Evolutionary conservation across 192 early-diverging fungal genomes (phyloP).

Genomic region (Podila epicladia): DNA sequence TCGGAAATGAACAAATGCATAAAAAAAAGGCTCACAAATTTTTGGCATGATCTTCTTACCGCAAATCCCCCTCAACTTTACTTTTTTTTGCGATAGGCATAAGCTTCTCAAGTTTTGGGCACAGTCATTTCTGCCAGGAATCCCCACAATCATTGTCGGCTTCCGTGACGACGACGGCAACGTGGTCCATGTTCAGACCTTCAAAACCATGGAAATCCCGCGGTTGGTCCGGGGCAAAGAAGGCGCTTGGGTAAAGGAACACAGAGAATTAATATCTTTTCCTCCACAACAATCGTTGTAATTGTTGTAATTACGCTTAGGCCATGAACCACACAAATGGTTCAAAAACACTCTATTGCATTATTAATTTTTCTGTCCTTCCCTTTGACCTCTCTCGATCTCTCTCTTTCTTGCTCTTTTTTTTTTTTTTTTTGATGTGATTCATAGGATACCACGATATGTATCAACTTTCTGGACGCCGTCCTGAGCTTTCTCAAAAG

Average conservation of each 20-base stretch:
- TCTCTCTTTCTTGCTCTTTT: no score
- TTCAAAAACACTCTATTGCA: no score
- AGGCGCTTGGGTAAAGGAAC: conserved; percentile 75
- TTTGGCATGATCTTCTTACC: background rate
- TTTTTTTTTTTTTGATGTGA: background rate
- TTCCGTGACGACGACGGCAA: conserved; percentile 83
- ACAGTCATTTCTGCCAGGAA: conserved; percentile 92
- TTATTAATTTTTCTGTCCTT: no score
- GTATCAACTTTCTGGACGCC: conserved; percentile 82
- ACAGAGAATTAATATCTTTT: background rate
- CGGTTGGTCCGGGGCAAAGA: conserved; percentile 73
- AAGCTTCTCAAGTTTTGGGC: conserved; percentile 95
- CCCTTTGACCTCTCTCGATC: background rate
- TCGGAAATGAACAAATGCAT: background rate
- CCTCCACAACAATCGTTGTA: no score
- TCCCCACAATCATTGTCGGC: conserved; percentile 84
- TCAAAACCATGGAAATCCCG: conserved; percentile 86
- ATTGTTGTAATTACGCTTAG: no score
- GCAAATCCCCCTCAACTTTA: background rate
- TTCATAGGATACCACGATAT: conserved; percentile 75
- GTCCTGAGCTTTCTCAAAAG: conserved; percentile 63
- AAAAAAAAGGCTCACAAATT: conserved; percentile 1
- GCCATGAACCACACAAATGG: background rate
- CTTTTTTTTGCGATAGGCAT: conserved; percentile 50
- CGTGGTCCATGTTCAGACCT: conserved; percentile 63